Evolutionary conservation across 164 flowering plant genomes (phyloP), one percentile per base, ranked within the genome.

Genomic region (Umbilicus rupestris): DNA sequence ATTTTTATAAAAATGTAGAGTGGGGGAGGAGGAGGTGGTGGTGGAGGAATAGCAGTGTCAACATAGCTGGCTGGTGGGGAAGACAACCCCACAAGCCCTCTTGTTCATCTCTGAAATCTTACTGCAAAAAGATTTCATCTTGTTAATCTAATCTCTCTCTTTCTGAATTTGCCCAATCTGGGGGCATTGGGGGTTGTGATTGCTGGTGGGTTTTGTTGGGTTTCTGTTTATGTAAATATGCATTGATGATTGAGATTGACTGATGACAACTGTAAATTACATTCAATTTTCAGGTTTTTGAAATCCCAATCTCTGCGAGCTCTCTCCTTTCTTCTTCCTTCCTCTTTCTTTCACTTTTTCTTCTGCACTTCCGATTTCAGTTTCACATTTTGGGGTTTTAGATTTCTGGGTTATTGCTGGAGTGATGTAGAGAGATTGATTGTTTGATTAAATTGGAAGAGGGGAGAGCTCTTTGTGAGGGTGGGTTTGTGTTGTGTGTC

Each of bases 1-100:
- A 12, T 26, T 11, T 26, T 55, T 55, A 4, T 14, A 11, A 28
- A 55, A 11, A 55, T 28, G 57, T 22, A 50, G 57, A 50, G 57
- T 55, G 60, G 33, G 60, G 33, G 44, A 9, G 33, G 33, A 30
- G 60, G 19, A 3, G 33, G 24, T n/a, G 24, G 55, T 7, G 3
- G 55, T n/a, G 24, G 55, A 55, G 11, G 33, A 55, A 5, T 30
- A 28, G 78, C 69, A 74, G 77, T 68, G 79, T 79, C 81, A 79
- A 78, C 80, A 68, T 77, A 78, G 83, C 81, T 81, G 82, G 80
- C 82, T 67, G 81, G 74, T 76, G 66, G 79, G 74, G 75, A 65
- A 41, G 0, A 31, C 58, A 62, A 71, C 83, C 79, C 82, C 75
- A 44, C 82, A 66, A 55, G 60, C 33, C 33, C 60, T 14, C 60